A percentile compares a stretch with the other conserved stretches of the same genome.
These are phyloP conservation scores for Achlya hypogyna DNA, from an alignment of 352 stramenopile genomes.

Conservation along the genomic window DNA sequence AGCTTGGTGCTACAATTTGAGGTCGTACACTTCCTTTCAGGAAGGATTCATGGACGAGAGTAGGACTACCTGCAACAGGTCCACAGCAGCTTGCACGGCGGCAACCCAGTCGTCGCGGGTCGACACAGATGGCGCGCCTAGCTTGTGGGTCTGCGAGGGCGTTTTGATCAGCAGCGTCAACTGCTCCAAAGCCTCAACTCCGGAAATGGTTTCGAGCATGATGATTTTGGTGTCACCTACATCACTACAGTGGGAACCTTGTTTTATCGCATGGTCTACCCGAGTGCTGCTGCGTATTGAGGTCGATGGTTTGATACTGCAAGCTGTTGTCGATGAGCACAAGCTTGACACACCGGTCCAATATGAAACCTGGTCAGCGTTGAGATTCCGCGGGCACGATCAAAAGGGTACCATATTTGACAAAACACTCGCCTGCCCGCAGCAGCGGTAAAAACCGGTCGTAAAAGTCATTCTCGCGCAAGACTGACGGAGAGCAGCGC, in stretches of 20 bases:
- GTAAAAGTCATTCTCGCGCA: conserved; percentile 11
- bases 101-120: background rate
- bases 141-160: conserved; percentile 1
- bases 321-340: background rate
- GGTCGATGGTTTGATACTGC: conserved; percentile 13
- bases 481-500: background rate
- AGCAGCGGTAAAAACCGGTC: conserved; percentile 4
- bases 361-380: conserved; percentile 1
- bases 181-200: background rate
- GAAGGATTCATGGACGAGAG: no score
- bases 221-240: conserved; percentile 13
- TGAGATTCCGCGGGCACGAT: background rate
- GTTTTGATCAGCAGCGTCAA: background rate
- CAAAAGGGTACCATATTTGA: conserved; percentile 2
- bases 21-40: background rate
- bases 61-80: conserved; percentile 10
- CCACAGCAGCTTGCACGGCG: background rate
- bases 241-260: background rate
- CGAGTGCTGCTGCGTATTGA: background rate
- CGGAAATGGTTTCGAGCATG: background rate
- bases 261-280: background rate
- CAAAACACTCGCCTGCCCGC: conserved; percentile 1
- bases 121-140: background rate
- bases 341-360: conserved; percentile 12
- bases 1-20: background rate